Conservation (phyloP, 1,139 yeast species). For the Saccharomycopsis hybrid region DNA sequence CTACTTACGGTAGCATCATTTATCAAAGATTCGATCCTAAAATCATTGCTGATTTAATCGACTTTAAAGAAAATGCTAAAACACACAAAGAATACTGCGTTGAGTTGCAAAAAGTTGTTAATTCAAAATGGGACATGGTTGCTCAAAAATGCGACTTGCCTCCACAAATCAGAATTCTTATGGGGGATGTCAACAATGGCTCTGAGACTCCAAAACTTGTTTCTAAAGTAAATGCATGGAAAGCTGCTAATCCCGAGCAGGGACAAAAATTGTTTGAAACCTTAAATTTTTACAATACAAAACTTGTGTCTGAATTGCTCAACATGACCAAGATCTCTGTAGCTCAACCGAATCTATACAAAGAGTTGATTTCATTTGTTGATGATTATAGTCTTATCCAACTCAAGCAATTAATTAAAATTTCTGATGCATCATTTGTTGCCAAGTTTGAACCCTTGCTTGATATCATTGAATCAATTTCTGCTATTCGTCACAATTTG, state of each 20-base stretch:
- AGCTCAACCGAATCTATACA: constrained; percentile 28
- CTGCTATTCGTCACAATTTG: constrained; percentile 47
- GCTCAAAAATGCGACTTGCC: constrained; percentile 59
- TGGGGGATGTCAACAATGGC: constrained; percentile 94
- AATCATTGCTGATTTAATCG: constrained; percentile 39
- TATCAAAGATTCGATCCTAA: constrained; percentile 67
- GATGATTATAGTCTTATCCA: constrained; percentile 21
- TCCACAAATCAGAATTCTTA: constrained; percentile 54
- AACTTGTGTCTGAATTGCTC: constrained; percentile 43
- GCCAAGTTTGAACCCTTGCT: constrained; percentile 21
- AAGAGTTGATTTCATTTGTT: constrained; percentile 26
- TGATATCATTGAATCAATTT: constrained; percentile 35
- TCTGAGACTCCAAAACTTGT: constrained; percentile 93
- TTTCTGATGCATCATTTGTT: constrained; percentile 18
- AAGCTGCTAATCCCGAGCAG: constrained; percentile 42
- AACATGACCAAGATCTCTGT: constrained; percentile 33
- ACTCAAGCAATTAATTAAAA: constrained; percentile 22
- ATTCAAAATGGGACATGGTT: constrained; percentile 51
- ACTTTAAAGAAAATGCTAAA: constrained; percentile 17
- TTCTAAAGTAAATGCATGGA: constrained; percentile 69
- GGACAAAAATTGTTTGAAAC: constrained; percentile 47
- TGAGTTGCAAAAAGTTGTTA: constrained; percentile 36
- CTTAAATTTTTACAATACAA: constrained; percentile 53
- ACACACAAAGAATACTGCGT: constrained; percentile 24
- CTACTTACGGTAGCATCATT: constrained; percentile 81